Percentiles rank a stretch among this genome's conserved stretches.
phyloP scores from a whole-genome alignment of 2,329 filamentous ascomycete genomes.

The Exserohilum turcica region DNA sequence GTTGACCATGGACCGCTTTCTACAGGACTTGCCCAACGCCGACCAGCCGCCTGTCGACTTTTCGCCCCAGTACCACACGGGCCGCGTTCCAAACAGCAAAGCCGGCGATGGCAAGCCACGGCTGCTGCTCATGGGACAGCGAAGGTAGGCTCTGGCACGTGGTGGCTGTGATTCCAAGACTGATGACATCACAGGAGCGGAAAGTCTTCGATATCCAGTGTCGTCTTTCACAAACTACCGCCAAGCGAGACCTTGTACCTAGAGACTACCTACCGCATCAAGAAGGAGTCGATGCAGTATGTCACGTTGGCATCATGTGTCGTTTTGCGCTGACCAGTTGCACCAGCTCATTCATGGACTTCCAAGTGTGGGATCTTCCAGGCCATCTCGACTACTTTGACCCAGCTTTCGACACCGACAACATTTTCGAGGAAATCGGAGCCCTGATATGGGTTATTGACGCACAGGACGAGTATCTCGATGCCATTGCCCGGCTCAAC shows the following conservation, averaged over 20 bases:
- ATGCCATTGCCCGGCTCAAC: constrained; percentile 85
- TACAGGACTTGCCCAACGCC: constrained; percentile 51
- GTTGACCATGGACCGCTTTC: constrained; percentile 51
- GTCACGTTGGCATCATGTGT: constrained; percentile 42
- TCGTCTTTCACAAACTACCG: constrained; percentile 98
- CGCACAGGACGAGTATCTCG: constrained; percentile 95
- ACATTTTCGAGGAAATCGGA: constrained; percentile 92
- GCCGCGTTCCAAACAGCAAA: constrained; percentile 55
- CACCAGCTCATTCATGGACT: constrained; percentile 93
- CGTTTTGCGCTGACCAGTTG: constrained; percentile 6
- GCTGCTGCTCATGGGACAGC: constrained; percentile 90
- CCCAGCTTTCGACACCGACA: constrained; percentile 85
- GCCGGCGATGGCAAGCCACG: constrained; percentile 73
- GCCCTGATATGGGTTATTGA: constrained; percentile 98
- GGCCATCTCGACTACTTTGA: constrained; percentile 93
- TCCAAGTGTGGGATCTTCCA: constrained; percentile 97
- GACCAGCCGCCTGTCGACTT: constrained; percentile 47
- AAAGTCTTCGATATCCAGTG: constrained; percentile 97
- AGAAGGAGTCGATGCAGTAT: constrained; percentile 94
- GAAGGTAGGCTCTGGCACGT: constrained; percentile 65
- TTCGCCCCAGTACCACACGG: constrained; percentile 49
- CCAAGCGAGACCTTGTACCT: constrained; percentile 95
- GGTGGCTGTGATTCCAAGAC: not conserved
- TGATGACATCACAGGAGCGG: constrained; percentile 70
- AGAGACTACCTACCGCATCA: constrained; percentile 91